phyloP scores from a whole-genome alignment of 2,329 filamentous ascomycete genomes.

The Ophiostoma perfectum region DNA sequence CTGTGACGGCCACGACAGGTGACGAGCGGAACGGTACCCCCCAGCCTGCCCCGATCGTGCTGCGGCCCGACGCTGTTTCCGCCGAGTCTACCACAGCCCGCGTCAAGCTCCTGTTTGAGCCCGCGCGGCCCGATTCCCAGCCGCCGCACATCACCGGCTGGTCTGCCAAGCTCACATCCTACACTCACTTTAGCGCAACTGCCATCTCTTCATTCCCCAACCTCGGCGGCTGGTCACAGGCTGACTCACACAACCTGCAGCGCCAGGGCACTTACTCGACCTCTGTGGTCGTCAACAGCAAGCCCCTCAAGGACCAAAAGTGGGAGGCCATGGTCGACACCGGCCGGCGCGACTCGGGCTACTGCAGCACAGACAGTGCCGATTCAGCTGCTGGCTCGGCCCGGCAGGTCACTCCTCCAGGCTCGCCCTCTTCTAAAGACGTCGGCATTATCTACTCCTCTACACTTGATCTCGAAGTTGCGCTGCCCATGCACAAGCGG shows the following conservation, averaged over 20 bases:
- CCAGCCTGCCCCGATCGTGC: conserved; percentile 46
- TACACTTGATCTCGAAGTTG: conserved; percentile 44
- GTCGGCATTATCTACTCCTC: conserved; percentile 39
- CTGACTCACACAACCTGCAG: conserved; percentile 34
- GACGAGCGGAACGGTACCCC: conserved; percentile 29
- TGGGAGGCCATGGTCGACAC: conserved; percentile 40
- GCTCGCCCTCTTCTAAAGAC: conserved; percentile 1
- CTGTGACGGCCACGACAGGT: conserved; percentile 40
- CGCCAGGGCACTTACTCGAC: conserved; percentile 44
- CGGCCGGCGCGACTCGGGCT: conserved; percentile 49
- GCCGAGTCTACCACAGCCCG: conserved; percentile 40
- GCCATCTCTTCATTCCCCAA: conserved; percentile 47
- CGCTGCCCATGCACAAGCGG: conserved; percentile 43
- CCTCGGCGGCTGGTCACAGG: conserved; percentile 40
- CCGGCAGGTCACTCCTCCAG: not conserved
- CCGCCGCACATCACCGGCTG: conserved; percentile 47
- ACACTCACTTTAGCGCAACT: conserved; percentile 48
- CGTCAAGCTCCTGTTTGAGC: conserved; percentile 46
- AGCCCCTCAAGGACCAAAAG: conserved; percentile 30
- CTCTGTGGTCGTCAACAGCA: conserved; percentile 39
- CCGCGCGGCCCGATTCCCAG: conserved; percentile 38
- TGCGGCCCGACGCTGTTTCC: conserved; percentile 45
- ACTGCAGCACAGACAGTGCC: conserved; percentile 37
- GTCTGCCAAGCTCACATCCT: conserved; percentile 46
- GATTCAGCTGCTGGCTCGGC: not conserved